Percentiles rank a stretch among this genome's conserved stretches.
phyloP scores from a whole-genome alignment of 2,329 filamentous ascomycete genomes.

The Macrophomina tecta region DNA sequence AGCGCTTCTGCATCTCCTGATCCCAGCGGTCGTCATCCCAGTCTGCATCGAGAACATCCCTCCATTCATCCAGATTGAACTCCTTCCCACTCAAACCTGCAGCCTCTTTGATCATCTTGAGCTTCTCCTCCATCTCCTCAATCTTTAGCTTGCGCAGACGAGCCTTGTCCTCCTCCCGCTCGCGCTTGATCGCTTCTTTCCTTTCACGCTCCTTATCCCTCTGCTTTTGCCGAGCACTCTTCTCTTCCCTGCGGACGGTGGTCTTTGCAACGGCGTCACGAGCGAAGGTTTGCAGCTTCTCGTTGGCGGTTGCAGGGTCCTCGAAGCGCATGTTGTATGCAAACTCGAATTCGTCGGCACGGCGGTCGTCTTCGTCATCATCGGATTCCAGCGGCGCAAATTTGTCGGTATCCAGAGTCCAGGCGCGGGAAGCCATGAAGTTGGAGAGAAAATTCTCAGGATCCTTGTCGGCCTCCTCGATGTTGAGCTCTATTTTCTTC shows the following conservation, averaged over 20 bases:
- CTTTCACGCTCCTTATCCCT: constrained; percentile 78
- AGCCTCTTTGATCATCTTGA: constrained; percentile 86
- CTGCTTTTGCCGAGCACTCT: constrained; percentile 75
- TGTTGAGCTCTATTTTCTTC: constrained; percentile 58
- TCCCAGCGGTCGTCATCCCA: constrained; percentile 94
- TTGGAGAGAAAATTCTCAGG: constrained; percentile 94
- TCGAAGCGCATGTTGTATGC: constrained; percentile 98
- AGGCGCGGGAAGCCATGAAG: constrained; percentile 90
- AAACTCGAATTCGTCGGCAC: constrained; percentile 85
- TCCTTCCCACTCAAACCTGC: constrained; percentile 75
- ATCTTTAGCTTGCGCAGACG: constrained; percentile 86
- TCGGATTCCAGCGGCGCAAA: constrained; percentile 92
- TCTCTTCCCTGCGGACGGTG: constrained; percentile 85
- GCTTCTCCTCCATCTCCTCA: constrained; percentile 86
- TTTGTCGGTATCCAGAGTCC: constrained; percentile 71
- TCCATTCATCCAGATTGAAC: constrained; percentile 79
- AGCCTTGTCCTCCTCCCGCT: constrained; percentile 80
- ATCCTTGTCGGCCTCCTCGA: constrained; percentile 81
- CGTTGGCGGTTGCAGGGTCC: constrained; percentile 85
- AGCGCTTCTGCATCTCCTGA: constrained; percentile 83
- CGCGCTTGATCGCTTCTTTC: constrained; percentile 78
- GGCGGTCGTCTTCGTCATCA: constrained; percentile 75
- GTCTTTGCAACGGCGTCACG: constrained; percentile 82
- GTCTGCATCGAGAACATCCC: constrained; percentile 80
- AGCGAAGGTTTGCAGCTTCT: constrained; percentile 85